Conservation (phyloP, 83 land plant genomes). For the Thuja plicata region DNA sequence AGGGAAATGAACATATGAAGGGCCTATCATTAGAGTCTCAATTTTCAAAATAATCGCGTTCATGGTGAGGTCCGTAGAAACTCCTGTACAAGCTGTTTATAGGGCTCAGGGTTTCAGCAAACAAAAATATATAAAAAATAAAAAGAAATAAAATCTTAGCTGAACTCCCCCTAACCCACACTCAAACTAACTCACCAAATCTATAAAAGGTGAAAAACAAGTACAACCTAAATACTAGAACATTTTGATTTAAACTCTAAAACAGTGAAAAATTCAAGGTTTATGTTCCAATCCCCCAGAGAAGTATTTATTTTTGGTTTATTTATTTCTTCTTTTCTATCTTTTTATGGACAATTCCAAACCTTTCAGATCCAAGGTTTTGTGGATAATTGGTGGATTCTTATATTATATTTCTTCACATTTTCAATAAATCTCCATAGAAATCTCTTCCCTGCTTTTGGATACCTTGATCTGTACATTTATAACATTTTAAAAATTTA, state of each 20-base stretch:
- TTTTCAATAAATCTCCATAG: too few relatives aligned
- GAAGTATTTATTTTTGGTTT: too few relatives aligned
- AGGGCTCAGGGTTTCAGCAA: not conserved
- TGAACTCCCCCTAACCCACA: not conserved
- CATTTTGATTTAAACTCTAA: not conserved
- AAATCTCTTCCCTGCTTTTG: too few relatives aligned
- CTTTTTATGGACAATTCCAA: too few relatives aligned
- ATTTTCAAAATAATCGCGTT: not conserved
- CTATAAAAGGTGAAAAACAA: not conserved
- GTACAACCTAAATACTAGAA: not conserved
- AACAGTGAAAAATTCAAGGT: not conserved
- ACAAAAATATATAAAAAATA: too few relatives aligned
- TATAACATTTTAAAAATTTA: too few relatives aligned
- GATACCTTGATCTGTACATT: too few relatives aligned
- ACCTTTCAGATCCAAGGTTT: too few relatives aligned
- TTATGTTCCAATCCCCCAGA: not conserved
- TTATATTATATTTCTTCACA: too few relatives aligned
- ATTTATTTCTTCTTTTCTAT: too few relatives aligned
- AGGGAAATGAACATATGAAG: not conserved
- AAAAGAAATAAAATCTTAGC: not conserved
- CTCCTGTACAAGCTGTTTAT: not conserved
- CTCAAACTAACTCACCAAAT: not conserved
- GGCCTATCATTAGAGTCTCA: not conserved
- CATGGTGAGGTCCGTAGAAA: not conserved
- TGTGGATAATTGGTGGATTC: too few relatives aligned